A percentile compares a stretch with the other conserved stretches of the same genome.
Conservation (phyloP, 495 filamentous ascomycete genomes). For the Glutinoglossum americanum region DNA sequence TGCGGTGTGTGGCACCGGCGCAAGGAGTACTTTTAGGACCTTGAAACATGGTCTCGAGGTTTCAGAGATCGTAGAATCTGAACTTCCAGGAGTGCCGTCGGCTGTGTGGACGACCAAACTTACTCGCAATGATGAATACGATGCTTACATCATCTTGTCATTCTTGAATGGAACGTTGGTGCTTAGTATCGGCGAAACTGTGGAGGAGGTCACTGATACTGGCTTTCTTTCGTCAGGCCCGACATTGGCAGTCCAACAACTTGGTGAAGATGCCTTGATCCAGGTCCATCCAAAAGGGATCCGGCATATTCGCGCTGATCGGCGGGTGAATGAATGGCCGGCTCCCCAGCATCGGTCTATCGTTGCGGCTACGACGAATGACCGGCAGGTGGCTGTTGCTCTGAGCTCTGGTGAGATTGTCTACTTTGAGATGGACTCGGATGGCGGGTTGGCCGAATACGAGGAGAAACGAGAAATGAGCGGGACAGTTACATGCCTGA, state of each 20-base stretch:
- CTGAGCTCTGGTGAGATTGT: constrained; percentile 89
- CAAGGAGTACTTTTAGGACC: constrained; percentile 71
- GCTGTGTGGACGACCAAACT: constrained; percentile 92
- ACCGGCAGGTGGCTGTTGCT: constrained; percentile 79
- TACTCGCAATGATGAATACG: constrained; percentile 59
- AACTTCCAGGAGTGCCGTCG: constrained; percentile 64
- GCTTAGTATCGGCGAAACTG: constrained; percentile 84
- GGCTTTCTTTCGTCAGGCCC: constrained; percentile 73
- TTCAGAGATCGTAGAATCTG: constrained; percentile 80
- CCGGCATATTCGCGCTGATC: constrained; percentile 60
- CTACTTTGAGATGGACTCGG: constrained; percentile 90
- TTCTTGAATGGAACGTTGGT: constrained; percentile 59
- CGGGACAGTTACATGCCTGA: constrained; percentile 83
- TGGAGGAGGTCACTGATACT: constrained; percentile 84
- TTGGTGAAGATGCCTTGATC: constrained; percentile 79
- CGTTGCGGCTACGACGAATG: constrained; percentile 86
- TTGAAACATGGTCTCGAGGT: constrained; percentile 85
- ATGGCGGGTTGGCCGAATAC: constrained; percentile 79
- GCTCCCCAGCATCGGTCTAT: constrained; percentile 85
- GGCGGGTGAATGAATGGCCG: constrained; percentile 82
- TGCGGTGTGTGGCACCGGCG: constrained; percentile 68
- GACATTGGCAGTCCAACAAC: constrained; percentile 78
- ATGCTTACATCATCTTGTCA: constrained; percentile 56
- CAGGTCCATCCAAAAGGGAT: constrained; percentile 94
- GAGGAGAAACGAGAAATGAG: constrained; percentile 92